phyloP scores from a whole-genome alignment of 352 stramenopile genomes.

The Phytophthora brassicae region DNA sequence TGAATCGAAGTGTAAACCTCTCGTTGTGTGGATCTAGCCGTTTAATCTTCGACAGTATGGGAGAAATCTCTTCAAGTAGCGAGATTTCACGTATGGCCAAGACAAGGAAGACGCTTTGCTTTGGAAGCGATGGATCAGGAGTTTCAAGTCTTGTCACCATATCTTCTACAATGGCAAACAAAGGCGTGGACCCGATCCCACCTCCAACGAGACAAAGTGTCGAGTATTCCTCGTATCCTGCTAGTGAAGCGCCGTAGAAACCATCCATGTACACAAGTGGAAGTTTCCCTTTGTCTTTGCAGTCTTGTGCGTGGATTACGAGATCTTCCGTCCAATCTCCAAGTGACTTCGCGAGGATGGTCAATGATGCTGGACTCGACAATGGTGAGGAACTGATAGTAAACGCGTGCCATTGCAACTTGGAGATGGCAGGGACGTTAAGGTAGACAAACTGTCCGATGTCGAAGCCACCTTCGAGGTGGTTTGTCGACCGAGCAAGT shows the following conservation, averaged over 20 bases:
- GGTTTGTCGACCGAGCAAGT: conserved; percentile 27
- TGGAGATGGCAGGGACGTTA: conserved; percentile 55
- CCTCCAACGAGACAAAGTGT: conserved; percentile 50
- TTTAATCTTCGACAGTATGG: conserved; percentile 31
- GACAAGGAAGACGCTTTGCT: conserved; percentile 40
- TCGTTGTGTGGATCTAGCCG: conserved; percentile 27
- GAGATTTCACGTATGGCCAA: conserved; percentile 45
- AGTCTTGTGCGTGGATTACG: conserved; percentile 36
- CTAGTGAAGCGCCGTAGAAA: conserved; percentile 52
- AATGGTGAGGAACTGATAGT: conserved; percentile 54
- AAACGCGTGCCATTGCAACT: conserved; percentile 65
- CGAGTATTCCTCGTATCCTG: conserved; percentile 43
- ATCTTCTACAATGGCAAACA: conserved; percentile 61
- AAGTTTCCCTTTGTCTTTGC: conserved; percentile 15
- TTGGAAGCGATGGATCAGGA: conserved; percentile 8
- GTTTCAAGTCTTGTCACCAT: conserved; percentile 30
- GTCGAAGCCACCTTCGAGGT: conserved; percentile 32
- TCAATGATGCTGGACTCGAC: conserved; percentile 35
- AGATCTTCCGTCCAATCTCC: conserved; percentile 57
- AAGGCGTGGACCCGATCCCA: conserved; percentile 52
- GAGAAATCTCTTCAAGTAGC: conserved; percentile 44
- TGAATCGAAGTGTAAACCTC: conserved; percentile 32
- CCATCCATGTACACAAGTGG: conserved; percentile 58
- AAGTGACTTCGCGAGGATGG: conserved; percentile 50
- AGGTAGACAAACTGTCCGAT: conserved; percentile 64